Conservation (phyloP, 208 protist species). For the Trypanosoma cruzi region DNA sequence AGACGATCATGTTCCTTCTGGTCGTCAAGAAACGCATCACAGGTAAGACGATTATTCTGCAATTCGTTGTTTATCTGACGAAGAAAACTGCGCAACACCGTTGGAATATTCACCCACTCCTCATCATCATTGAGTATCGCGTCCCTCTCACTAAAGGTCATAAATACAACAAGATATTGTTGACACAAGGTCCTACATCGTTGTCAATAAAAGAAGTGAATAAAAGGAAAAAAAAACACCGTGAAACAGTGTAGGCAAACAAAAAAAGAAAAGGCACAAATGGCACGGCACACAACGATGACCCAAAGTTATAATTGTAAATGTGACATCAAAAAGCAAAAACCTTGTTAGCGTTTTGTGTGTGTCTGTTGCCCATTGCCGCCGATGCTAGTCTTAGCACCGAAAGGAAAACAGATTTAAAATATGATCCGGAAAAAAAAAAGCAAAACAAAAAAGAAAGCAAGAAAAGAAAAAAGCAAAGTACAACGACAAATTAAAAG, state of each 20-base stretch:
- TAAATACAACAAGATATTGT: constrained; percentile 3
- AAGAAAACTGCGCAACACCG: constrained; percentile 58
- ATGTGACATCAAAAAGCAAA: too few relatives aligned
- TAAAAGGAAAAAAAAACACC: constrained; percentile 2
- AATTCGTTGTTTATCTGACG: constrained; percentile 56
- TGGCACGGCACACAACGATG: too few relatives aligned
- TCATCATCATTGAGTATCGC: constrained; percentile 51
- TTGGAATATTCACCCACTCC: constrained; percentile 82
- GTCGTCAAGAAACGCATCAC: constrained; percentile 5
- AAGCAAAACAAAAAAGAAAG: neutral
- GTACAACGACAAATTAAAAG: constrained; percentile 25
- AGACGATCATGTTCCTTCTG: constrained; percentile 17
- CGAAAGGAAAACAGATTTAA: too few relatives aligned
- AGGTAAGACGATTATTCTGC: constrained; percentile 26
- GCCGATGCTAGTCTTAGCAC: too few relatives aligned
- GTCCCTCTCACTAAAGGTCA: constrained; percentile 26
- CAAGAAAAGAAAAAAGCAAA: neutral
- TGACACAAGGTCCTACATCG: neutral
- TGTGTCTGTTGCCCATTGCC: too few relatives aligned
- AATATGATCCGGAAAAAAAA: too few relatives aligned
- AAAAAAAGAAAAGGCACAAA: constrained; percentile 11
- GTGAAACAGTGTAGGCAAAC: constrained; percentile 1
- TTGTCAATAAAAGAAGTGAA: neutral
- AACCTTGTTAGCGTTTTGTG: too few relatives aligned
- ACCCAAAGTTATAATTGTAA: neutral